Base-by-base conservation (phyloP, 1,284 basidiomycete species). In the Ganoderma lucidum region DNA sequence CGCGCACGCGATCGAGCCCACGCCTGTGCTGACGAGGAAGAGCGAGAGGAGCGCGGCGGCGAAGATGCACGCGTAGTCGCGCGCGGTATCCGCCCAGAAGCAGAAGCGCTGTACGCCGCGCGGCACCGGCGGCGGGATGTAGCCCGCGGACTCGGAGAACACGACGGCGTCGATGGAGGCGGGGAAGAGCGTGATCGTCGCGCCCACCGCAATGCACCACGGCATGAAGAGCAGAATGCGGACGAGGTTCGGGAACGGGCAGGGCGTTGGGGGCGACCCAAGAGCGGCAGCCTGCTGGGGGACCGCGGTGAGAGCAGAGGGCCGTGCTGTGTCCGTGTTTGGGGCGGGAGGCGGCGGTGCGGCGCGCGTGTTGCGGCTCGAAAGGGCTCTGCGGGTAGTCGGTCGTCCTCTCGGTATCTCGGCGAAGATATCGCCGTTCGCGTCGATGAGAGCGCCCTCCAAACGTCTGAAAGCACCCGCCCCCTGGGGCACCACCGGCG, bases 131-230 rank as follows among this genome's bases (percentile, higher is more conserved):
- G 28, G 44, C 48, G 64, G 64, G 17, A 69, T 15, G 72, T 83
- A 84, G 28, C 85, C 84, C 2, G 80, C 58, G 28, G 73, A 67
- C 2, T 79, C 58, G 30, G 73, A 67, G 72, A 87, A 86, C 5
- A 82, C 76, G 69, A 86, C 73, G 48, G 65, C 53, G 42, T 84
- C 83, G 55, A 84, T 77, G 64, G 80, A 70, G 28, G 73, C 70
- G 2, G 86, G 86, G 63, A 77, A 82, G 51, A 86, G 74, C 17
- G 85, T 69, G 62, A 86, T 79, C 32, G 81, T 74, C 6, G 80
- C 83, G 58, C 86, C 86, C 53, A 87, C 85, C 37, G 79, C 77
- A 41, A 80, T 75, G 65, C 84, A 86, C 86, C 86, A 87, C 15
- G 86, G 85, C 9, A 86, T 62, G 75, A 87, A 86, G 62, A 82